Conservation (phyloP, 306 rosid species). For the Sindora glabra region DNA sequence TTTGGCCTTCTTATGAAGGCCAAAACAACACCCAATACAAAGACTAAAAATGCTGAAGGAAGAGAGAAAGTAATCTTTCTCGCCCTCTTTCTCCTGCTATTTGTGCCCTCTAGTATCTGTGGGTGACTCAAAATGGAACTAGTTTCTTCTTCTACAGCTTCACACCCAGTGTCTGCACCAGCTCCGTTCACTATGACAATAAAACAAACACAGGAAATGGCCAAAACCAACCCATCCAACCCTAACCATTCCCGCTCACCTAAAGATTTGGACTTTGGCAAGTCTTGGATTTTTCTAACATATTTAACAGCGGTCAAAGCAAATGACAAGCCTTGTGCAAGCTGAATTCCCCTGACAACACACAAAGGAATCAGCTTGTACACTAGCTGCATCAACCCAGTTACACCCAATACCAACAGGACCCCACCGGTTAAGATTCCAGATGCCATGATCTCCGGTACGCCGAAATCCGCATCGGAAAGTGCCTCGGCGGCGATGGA, state of each 20-base stretch:
- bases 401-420: conserved; percentile 40
- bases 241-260: conserved; percentile 49
- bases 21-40: conserved; percentile 46
- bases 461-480: conserved; percentile 35
- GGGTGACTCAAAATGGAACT: background rate
- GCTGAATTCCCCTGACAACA: conserved; percentile 71
- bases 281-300: conserved; percentile 38
- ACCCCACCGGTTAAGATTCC: conserved; percentile 55
- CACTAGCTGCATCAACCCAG: conserved; percentile 54
- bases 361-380: conserved; percentile 46
- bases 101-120: background rate
- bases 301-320: conserved; percentile 58
- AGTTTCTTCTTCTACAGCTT: background rate
- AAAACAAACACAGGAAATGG: conserved; percentile 44
- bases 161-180: conserved; percentile 28
- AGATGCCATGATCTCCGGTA: conserved; percentile 74
- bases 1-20: conserved; percentile 48
- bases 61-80: conserved; percentile 36
- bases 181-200: conserved; percentile 57
- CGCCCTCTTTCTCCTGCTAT: background rate
- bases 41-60: conserved; percentile 64
- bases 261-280: conserved; percentile 39
- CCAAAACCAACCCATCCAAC: conserved; percentile 60
- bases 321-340: conserved; percentile 72
- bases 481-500: conserved; percentile 62